These are phyloP conservation scores for Starmera dryadoides DNA, from an alignment of 805 yeast species.

Conservation along the genomic window DNA sequence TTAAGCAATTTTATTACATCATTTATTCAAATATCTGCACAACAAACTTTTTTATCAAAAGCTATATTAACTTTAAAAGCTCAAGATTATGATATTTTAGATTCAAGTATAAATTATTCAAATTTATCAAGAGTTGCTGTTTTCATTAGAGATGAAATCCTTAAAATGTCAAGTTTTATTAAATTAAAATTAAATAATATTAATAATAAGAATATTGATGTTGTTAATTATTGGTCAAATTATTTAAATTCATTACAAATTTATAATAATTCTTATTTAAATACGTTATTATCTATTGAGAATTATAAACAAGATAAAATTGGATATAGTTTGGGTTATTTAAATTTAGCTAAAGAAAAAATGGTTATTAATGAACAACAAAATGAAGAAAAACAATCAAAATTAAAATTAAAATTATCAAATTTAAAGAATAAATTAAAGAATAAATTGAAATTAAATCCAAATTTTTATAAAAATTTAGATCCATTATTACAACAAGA, in stretches of 20 bases:
- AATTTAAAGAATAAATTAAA: conserved; percentile 10
- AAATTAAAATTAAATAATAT: too few relatives aligned
- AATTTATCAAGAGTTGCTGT: conserved; percentile 39
- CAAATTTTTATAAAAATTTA: conserved; percentile 2
- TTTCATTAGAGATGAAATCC: conserved; percentile 27
- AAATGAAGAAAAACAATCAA: too few relatives aligned
- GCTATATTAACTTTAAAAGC: conserved; percentile 18
- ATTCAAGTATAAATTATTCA: conserved; percentile 25
- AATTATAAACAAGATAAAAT: conserved; percentile 35
- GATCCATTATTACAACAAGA: conserved; percentile 21
- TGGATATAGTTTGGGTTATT: conserved; percentile 40
- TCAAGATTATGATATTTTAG: conserved; percentile 12
- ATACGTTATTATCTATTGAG: conserved; percentile 37
- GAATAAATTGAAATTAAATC: neutral
- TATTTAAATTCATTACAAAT: conserved; percentile 16
- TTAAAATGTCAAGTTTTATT: conserved; percentile 12
- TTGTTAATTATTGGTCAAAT: conserved; percentile 10
- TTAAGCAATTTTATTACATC: neutral
- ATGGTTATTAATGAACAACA: conserved; percentile 21
- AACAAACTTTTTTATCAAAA: conserved; percentile 23
- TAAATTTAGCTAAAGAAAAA: conserved; percentile 26
- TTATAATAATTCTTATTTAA: conserved; percentile 25
- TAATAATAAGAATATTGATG: too few relatives aligned
- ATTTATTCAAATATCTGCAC: conserved; percentile 17
- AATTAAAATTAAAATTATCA: conserved; percentile 9